Base-by-base conservation (phyloP, 805 yeast genomes). In the Debaryomyces hansenii region DNA sequence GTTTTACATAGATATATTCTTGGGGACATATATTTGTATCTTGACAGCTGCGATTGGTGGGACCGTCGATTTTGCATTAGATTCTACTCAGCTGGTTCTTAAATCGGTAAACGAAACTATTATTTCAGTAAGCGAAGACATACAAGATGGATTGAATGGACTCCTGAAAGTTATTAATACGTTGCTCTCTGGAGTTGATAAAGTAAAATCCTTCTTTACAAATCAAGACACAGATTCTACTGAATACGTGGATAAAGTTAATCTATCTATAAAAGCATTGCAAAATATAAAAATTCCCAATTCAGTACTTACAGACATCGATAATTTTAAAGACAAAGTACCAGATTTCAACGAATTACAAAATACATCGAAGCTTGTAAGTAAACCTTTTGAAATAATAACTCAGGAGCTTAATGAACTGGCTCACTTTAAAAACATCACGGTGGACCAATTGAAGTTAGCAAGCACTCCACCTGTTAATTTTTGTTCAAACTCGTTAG, bases 1-100 rank as follows among this genome's bases (percentile, higher is more conserved):
- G 4, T 88, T 92, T 58, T 69, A 81, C 6, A 67, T 92, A 7
- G 90, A 90, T 28, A 56, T 92, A 52, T 79, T 86, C 40, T 63
- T 90, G 2, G 98, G 97, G 0, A 94, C 98, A 0, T 89, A 88
- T 64, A 84, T 86, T 0, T 94, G 99, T 63, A 70, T 94, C 11
- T 62, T 90, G 11, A 80, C 87, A 0, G 84, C 94, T 4, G 80
- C 90, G 0, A 72, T 91, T 5, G 84, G 81, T 56, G 88, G 91
- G 3, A 77, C 87, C 0, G 85, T 84, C 1, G 82, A 81, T 53
- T 80, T 83, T 27, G 95, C 95, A 0, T 62, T 87, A 1, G 85
- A 87, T 58, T 79, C 89, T 0, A 83, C 96, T 0, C 87, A 85
- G 54, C 59, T 77, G 1, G 69, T 89, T 0, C 73, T 90, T 6